Evolutionary conservation across 139 green algal species (phyloP), one percentile per base, ranked within the genome.

Genomic region (Astrephomene gubernaculifera): DNA sequence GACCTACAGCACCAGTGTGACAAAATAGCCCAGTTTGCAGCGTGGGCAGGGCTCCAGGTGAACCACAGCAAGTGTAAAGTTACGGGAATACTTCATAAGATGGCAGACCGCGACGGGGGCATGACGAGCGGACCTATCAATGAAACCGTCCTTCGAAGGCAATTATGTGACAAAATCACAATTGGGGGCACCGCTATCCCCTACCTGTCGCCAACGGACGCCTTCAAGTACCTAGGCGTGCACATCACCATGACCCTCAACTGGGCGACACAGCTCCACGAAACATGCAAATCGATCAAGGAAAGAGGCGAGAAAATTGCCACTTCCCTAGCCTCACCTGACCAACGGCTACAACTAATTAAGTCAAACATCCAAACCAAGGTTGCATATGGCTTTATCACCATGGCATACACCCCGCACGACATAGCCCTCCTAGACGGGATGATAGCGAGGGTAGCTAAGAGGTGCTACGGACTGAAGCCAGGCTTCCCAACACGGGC

Each of bases 181-280:
- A 29, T 43, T 21, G 41, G 1, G 24, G 63, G 31, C 4, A 2
- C 12, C 10, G 31, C 31, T 4, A 60, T 60, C 1, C 67, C 67
- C 1, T 73, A 73, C 38, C 7, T 2, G 22, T 10, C 67, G 1
- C 67, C 67, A 21, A 52, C 36, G 21, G 38, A 19, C 1, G 21
- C 67, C 36, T 73, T 53, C 67, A 73, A 73, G 19, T 73, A 73
- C 21, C 67, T 73, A 1, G 67, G 67, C 6, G 12, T 73, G 35
- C 38, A 73, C 36, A 31, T 73, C 21, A 73, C 67, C 7, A 19
- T 24, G 5, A 73, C 67, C n/a, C 67, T 73, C 17, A 29, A 73
- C 36, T 73, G 67, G 67, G 36, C 6, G 1, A 9, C 36, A 4
- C 41, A 60, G 25, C 4, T 61, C 1, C 1, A 4, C 5, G 8